Percentiles rank a stretch among this genome's conserved stretches.
These are phyloP conservation scores for Calvatia gigantea DNA, from an alignment of 768 basidiomycete species.

Conservation along the genomic window DNA sequence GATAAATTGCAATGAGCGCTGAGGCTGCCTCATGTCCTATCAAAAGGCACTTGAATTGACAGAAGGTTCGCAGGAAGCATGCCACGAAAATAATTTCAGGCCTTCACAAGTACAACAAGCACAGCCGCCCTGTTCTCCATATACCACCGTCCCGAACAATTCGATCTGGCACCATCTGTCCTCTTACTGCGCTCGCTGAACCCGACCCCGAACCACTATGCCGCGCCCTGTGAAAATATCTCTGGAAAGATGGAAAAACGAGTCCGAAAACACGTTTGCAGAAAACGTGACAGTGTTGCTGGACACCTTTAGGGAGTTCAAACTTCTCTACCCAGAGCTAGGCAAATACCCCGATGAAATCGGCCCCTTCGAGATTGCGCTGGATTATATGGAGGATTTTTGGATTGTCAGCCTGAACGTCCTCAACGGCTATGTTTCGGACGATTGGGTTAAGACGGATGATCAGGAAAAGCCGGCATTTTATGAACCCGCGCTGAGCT, in stretches of 20 bases:
- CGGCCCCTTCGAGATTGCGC: background rate
- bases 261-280: background rate
- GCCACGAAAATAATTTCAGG: background rate
- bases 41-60: too few species aligned
- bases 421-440: background rate
- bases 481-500: background rate
- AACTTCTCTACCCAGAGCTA: background rate
- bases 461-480: background rate
- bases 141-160: background rate
- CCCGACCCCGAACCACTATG: background rate
- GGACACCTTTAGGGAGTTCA: background rate
- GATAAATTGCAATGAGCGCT: too few species aligned
- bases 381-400: background rate
- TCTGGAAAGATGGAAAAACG: background rate
- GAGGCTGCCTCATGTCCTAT: too few species aligned
- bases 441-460: background rate
- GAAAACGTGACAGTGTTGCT: background rate
- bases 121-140: background rate
- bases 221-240: background rate
- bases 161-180: background rate
- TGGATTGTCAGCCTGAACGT: background rate
- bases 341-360: background rate
- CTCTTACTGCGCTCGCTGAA: background rate
- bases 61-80: too few species aligned
- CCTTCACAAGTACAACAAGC: background rate